These are phyloP conservation scores for Camellia lanceoleosa DNA, from an alignment of 148 eudicot genomes.

Conservation along the genomic window DNA sequence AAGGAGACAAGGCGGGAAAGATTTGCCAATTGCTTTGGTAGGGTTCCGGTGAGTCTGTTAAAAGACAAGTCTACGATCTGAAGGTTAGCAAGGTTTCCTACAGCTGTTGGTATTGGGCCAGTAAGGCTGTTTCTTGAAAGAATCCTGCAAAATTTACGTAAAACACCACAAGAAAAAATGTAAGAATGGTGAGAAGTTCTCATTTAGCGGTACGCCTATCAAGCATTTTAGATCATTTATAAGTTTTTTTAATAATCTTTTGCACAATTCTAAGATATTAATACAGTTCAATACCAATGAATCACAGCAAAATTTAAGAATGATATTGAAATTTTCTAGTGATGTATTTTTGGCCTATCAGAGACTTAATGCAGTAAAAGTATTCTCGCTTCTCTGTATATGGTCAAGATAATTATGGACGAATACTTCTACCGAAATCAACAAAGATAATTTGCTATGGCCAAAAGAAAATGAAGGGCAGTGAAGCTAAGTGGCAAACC, in stretches of 20 bases:
- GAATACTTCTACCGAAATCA: neutral
- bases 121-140: conserved; percentile 55
- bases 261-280: neutral
- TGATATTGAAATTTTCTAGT: too few species aligned
- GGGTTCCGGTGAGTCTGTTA: conserved; percentile 57
- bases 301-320: neutral
- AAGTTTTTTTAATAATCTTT: neutral
- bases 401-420: neutral
- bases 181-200: neutral
- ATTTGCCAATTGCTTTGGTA: conserved; percentile 78
- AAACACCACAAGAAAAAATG: conserved; percentile 7
- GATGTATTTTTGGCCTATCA: neutral
- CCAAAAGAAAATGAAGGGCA: neutral
- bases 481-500: neutral
- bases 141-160: conserved; percentile 44
- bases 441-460: neutral
- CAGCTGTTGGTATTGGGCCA: conserved; percentile 61
- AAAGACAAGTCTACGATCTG: conserved; percentile 67
- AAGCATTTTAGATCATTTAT: neutral
- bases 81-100: conserved; percentile 55
- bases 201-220: neutral
- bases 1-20: conserved; percentile 59
- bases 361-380: neutral
- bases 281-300: neutral
- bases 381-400: too few species aligned